Percentiles rank a stretch among this genome's conserved stretches.
phyloP scores from a whole-genome alignment of 2,329 filamentous ascomycete species.

The Penicillium vulpinum region DNA sequence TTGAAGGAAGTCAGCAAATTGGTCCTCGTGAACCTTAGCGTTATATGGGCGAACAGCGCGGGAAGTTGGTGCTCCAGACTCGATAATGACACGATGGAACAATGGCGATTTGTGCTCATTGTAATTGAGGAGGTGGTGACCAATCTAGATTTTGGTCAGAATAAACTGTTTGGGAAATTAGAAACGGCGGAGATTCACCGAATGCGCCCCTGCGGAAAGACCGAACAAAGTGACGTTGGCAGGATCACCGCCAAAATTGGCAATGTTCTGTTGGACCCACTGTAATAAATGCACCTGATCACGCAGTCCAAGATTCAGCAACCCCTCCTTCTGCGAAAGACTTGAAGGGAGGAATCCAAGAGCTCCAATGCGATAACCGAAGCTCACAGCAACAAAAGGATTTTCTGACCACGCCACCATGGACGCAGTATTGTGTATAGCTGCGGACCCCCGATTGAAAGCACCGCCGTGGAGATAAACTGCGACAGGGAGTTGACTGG shows the following conservation, averaged over 20 bases:
- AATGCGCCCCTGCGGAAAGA: slow-evolving; percentile 52
- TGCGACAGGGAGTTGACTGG: slow-evolving; percentile 39
- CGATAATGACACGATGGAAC: slow-evolving; percentile 50
- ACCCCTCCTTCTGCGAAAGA: slow-evolving; percentile 54
- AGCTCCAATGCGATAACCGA: slow-evolving; percentile 49
- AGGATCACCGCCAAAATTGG: slow-evolving; percentile 26
- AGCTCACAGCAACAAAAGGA: slow-evolving; percentile 48
- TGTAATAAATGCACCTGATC: slow-evolving; percentile 40
- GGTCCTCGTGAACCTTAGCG: slow-evolving; percentile 44
- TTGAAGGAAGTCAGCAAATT: slow-evolving; percentile 46
- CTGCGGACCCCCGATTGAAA: slow-evolving; percentile 36
- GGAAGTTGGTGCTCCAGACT: slow-evolving; percentile 50
- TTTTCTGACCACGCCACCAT: slow-evolving; percentile 58
- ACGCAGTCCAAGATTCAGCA: slow-evolving; percentile 46
- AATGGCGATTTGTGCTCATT: slow-evolving; percentile 34
- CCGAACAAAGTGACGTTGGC: slow-evolving; percentile 41
- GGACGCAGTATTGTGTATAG: slow-evolving; percentile 58
- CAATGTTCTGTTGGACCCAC: slow-evolving; percentile 28
- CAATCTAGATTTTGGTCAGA: slow-evolving; percentile 51
- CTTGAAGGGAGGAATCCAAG: slow-evolving; percentile 68
- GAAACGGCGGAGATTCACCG: slow-evolving; percentile 10
- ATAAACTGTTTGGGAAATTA: too few species aligned
- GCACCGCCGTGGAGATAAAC: slow-evolving; percentile 46
- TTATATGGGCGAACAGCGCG: slow-evolving; percentile 48
- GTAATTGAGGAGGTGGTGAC: slow-evolving; percentile 64